Conservation (phyloP, 345 rosid species). For the Aquilaria malaccensis region DNA sequence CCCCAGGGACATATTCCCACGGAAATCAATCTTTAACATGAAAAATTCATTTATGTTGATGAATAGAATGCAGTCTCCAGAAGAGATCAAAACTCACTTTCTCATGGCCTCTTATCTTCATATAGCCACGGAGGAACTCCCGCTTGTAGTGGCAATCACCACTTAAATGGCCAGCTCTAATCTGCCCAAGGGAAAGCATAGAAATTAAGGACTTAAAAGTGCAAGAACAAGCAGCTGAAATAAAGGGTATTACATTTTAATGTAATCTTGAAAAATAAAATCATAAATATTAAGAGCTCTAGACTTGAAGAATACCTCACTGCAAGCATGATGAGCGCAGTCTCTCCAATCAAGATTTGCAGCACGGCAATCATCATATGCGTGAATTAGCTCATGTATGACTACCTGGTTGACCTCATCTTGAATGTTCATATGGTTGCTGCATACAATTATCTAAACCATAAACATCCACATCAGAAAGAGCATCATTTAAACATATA, state of each 20-base stretch:
- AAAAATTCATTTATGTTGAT: no score
- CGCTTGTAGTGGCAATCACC: constrained; percentile 94
- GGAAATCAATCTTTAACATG: no score
- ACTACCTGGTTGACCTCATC: constrained; percentile 86
- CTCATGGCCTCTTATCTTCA: constrained; percentile 82
- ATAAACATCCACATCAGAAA: neutral
- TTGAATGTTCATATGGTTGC: constrained; percentile 63
- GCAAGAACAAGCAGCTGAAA: neutral
- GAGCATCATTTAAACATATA: neutral
- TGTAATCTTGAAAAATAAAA: no score
- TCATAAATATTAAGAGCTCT: neutral
- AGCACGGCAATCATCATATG: constrained; percentile 87
- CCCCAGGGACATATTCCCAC: no score
- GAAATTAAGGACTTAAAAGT: neutral
- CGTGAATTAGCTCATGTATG: constrained; percentile 85
- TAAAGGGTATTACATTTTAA: no score
- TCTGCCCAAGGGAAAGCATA: constrained; percentile 30
- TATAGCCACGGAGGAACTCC: constrained; percentile 63
- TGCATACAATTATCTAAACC: constrained; percentile 68
- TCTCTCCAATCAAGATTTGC: constrained; percentile 75
- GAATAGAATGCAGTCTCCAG: no score
- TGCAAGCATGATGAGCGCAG: constrained; percentile 97
- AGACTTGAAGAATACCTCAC: constrained; percentile 54
- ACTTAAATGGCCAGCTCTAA: constrained; percentile 87
- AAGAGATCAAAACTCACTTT: constrained; percentile 43